phyloP scores from a whole-genome alignment of 768 basidiomycete genomes.

The Nevesoporus exiguus region DNA sequence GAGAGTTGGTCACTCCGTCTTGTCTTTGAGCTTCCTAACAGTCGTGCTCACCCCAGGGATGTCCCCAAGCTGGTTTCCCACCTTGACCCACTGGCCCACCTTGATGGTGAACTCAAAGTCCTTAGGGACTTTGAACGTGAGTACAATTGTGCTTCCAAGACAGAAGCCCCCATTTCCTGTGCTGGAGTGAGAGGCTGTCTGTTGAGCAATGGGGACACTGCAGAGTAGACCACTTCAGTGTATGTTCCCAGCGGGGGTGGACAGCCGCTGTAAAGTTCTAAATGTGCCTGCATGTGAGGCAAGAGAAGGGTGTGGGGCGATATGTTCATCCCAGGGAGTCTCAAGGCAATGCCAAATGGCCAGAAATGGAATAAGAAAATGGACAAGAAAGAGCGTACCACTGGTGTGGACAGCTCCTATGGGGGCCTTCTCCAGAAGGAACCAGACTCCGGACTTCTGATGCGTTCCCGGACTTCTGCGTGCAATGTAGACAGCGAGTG shows the following conservation, averaged over 20 bases:
- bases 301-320: too few species aligned
- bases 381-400: too few species aligned
- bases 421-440: too few species aligned
- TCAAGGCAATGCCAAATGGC: too few species aligned
- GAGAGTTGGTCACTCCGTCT: slow-evolving; percentile 26
- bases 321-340: too few species aligned
- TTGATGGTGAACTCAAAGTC: slow-evolving; percentile 75
- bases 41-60: slow-evolving; percentile 17
- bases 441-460: too few species aligned
- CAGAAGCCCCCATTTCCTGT: slow-evolving; percentile 99
- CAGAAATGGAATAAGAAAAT: too few species aligned
- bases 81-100: slow-evolving; percentile 80
- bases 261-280: too few species aligned
- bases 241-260: slow-evolving; percentile 81
- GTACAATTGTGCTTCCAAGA: slow-evolving; percentile 91
- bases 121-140: slow-evolving; percentile 92
- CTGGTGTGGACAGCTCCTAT: too few species aligned
- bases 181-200: slow-evolving; percentile 87
- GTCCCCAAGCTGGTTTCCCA: slow-evolving; percentile 80
- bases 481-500: too few species aligned
- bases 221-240: slow-evolving; percentile 87
- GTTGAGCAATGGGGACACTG: slow-evolving; percentile 74
- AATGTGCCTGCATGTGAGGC: too few species aligned
- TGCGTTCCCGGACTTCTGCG: too few species aligned
- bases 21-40: slow-evolving; percentile 32